Evolutionary conservation across 1,284 basidiomycete genomes (phyloP), one percentile per base, ranked within the genome.

Genomic region (Omphalotus olearius): DNA sequence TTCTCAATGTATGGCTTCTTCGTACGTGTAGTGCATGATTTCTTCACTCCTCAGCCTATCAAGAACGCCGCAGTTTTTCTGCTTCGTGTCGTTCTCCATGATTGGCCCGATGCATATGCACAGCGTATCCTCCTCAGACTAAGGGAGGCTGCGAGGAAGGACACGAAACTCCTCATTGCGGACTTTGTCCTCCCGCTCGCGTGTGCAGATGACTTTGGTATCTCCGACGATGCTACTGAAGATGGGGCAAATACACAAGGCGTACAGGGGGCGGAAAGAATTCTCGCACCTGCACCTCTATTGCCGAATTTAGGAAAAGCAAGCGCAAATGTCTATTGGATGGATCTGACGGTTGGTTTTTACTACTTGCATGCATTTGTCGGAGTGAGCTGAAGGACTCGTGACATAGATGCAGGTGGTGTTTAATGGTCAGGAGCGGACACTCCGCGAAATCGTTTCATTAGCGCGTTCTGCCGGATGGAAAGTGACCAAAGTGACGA

Each of bases 371-470:
- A 10, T 46, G 13, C 38, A 11, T 11, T 49, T 45, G 45, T 47
- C 50, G 50, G 36, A 33, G 48, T 30, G 38, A 53, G 43, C 53
- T 45, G 30, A 52, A 48, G 37, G 33, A 45, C 50, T 46, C 39
- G 47, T 50, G 23, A 10, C 7, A 0, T 52, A 88, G 85, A 88
- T 88, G 86, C 81, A 85, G 62, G 75, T 74, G 5, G 77, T 74
- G 51, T 84, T 88, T 66, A 87, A 87, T 54, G 73, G 80, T 3
- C 82, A 85, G 57, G 86, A 88, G 57, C 75, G 86, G 9, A 88
- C 86, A 0, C 69, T 87, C 10, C 76, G 82, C 43, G 85, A 88
- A 64, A 73, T 82, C 35, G 72, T 78, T 1, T 70, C 73, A 1
- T 68, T 88, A 28, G 68, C 78, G 3, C 67, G 72, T 18, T 80